Evolutionary conservation across 305 asterid genomes (phyloP).

Genomic region (Fraxinus latifolia): DNA sequence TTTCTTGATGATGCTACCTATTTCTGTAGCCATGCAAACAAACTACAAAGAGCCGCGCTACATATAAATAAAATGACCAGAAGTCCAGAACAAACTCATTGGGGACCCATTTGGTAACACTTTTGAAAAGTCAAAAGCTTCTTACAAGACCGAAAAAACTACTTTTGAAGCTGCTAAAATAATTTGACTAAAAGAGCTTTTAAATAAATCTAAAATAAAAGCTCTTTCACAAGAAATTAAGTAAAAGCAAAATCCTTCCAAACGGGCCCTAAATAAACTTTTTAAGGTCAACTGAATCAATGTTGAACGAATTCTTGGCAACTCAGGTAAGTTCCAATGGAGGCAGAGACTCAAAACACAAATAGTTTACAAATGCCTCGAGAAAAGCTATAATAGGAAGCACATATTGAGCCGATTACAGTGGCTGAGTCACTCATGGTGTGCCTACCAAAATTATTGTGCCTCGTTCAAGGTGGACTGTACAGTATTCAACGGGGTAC

Average conservation of each 20-base stretch:
- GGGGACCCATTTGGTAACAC: background rate
- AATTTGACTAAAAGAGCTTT: background rate
- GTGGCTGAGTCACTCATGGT: slow-evolving; percentile 22
- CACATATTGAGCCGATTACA: background rate
- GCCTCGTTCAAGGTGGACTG: slow-evolving; percentile 14
- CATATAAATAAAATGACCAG: background rate
- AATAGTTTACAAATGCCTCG: slow-evolving; percentile 35
- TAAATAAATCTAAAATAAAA: too few species aligned
- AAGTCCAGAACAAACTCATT: background rate
- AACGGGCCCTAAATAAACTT: background rate
- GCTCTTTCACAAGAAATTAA: background rate
- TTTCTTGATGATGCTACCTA: background rate
- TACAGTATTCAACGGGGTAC: background rate
- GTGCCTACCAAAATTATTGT: slow-evolving; percentile 40
- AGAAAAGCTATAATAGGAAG: background rate
- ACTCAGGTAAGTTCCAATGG: slow-evolving; percentile 27
- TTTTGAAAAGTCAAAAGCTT: background rate
- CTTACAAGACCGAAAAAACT: background rate
- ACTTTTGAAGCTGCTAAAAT: background rate
- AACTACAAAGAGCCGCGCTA: background rate
- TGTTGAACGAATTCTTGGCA: slow-evolving; percentile 29
- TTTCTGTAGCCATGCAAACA: background rate
- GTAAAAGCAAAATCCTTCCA: background rate
- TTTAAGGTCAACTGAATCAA: background rate
- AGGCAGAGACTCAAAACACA: slow-evolving; percentile 4